These are phyloP conservation scores for Cenchrus purpureus DNA, from an alignment of 176 grass and related monocot genomes.

Conservation along the genomic window DNA sequence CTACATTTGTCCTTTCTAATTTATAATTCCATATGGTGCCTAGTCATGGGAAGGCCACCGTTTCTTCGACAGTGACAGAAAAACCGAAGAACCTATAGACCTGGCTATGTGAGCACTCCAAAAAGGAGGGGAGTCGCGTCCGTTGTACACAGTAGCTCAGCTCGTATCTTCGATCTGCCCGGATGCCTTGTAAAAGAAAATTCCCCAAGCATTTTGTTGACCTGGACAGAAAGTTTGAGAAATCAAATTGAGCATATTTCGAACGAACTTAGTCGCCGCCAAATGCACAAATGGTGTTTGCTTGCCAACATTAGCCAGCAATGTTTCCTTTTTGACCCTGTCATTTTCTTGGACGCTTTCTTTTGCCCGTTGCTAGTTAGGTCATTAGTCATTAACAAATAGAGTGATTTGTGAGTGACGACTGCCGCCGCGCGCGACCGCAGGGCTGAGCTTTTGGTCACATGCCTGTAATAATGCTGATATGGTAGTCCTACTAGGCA, in stretches of 20 bases:
- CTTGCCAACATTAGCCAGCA: neutral
- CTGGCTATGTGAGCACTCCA: neutral
- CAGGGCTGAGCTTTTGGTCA: neutral
- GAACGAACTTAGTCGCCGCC: neutral
- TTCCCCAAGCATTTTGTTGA: slow-evolving; percentile 6
- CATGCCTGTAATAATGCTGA: neutral
- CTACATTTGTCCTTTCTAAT: slow-evolving; percentile 1
- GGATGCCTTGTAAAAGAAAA: neutral
- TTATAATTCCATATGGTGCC: too few relatives aligned
- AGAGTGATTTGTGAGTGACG: neutral
- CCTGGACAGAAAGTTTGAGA: neutral
- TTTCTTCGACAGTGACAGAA: slow-evolving; percentile 28
- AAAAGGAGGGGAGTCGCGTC: neutral
- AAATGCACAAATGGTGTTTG: slow-evolving; percentile 2
- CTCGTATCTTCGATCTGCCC: neutral
- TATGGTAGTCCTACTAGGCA: too few relatives aligned
- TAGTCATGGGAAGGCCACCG: neutral
- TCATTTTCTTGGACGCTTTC: neutral
- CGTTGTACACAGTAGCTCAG: too few relatives aligned
- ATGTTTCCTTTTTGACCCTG: neutral
- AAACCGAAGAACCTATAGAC: neutral
- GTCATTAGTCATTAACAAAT: slow-evolving; percentile 6
- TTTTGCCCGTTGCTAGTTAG: neutral
- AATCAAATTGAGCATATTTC: neutral
- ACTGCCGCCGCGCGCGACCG: neutral